Evolutionary conservation across 2,329 filamentous ascomycete species (phyloP).

Genomic region (Herpotrichia juniperi): DNA sequence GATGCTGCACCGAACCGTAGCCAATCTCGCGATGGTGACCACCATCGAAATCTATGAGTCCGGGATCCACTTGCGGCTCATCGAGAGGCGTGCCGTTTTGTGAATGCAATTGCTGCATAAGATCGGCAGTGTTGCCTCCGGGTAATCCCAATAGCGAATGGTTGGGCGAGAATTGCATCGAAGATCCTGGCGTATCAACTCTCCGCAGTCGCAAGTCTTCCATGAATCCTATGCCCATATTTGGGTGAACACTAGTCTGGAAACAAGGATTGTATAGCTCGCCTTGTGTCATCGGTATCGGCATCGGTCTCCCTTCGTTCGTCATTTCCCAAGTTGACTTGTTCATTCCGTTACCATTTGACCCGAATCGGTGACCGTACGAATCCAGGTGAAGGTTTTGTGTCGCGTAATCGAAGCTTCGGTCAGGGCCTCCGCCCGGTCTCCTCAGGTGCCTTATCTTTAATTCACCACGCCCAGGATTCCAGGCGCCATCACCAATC

Average conservation of each 20-base stretch:
- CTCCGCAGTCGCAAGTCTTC: slow-evolving; percentile 52
- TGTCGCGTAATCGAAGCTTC: slow-evolving; percentile 30
- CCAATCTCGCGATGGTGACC: slow-evolving; percentile 27
- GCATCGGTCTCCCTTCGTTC: slow-evolving; percentile 57
- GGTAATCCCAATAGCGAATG: slow-evolving; percentile 45
- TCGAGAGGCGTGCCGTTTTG: slow-evolving; percentile 35
- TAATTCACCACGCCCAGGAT: slow-evolving; percentile 30
- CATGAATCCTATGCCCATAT: slow-evolving; percentile 34
- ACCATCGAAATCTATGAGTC: slow-evolving; percentile 48
- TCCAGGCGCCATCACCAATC: slow-evolving; percentile 49
- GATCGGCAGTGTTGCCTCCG: slow-evolving; percentile 46
- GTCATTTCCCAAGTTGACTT: slow-evolving; percentile 58
- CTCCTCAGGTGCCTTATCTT: slow-evolving; percentile 29
- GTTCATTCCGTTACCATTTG: slow-evolving; percentile 42
- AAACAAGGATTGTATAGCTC: slow-evolving; percentile 58
- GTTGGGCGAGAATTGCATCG: slow-evolving; percentile 38
- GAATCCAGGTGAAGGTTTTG: slow-evolving; percentile 30
- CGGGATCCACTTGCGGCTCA: slow-evolving; percentile 47
- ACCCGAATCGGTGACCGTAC: slow-evolving; percentile 33
- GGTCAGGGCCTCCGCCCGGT: slow-evolving; percentile 9
- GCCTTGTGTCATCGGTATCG: slow-evolving; percentile 52
- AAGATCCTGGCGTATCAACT: slow-evolving; percentile 35
- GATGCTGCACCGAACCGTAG: slow-evolving; percentile 20
- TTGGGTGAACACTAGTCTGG: slow-evolving; percentile 55
- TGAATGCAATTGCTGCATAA: slow-evolving; percentile 41